These are phyloP conservation scores for Phyllosticta paracitricarpa DNA, from an alignment of 2,329 filamentous ascomycete species.

Conservation along the genomic window DNA sequence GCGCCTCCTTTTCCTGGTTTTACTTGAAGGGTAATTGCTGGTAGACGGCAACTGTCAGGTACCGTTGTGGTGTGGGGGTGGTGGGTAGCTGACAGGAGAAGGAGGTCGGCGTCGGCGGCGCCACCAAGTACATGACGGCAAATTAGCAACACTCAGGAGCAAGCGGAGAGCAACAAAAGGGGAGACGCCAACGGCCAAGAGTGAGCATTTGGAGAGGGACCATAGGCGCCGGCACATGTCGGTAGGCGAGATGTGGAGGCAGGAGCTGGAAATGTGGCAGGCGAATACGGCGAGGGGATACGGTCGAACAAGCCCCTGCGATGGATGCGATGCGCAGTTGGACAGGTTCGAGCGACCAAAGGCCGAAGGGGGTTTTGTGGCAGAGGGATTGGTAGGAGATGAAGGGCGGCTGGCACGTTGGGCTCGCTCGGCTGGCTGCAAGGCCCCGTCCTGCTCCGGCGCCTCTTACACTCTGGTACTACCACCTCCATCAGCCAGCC, in stretches of 20 bases:
- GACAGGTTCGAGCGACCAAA: not conserved
- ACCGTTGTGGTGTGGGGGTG: not conserved
- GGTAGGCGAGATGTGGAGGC: not conserved
- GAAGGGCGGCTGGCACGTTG: not conserved
- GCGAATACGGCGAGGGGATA: not conserved
- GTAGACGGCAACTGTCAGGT: not conserved
- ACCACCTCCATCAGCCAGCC: not conserved
- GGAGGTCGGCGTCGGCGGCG: not conserved
- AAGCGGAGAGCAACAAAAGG: not conserved
- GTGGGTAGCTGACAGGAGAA: not conserved
- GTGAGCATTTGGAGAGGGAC: not conserved
- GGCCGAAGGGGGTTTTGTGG: not conserved
- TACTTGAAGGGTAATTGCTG: not conserved
- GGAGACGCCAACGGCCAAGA: not conserved
- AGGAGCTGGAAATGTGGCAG: not conserved
- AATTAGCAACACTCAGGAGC: not conserved
- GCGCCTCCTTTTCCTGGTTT: not conserved
- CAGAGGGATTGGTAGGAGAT: not conserved
- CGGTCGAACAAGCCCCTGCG: not conserved
- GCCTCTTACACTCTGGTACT: not conserved
- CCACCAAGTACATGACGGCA: not conserved
- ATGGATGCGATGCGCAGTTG: not conserved
- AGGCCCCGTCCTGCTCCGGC: not conserved
- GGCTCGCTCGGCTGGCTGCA: not conserved
- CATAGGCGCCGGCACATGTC: not conserved